These are phyloP conservation scores for Neofusicoccum sp. DNA, from an alignment of 2,329 filamentous ascomycete species.

Conservation along the genomic window DNA sequence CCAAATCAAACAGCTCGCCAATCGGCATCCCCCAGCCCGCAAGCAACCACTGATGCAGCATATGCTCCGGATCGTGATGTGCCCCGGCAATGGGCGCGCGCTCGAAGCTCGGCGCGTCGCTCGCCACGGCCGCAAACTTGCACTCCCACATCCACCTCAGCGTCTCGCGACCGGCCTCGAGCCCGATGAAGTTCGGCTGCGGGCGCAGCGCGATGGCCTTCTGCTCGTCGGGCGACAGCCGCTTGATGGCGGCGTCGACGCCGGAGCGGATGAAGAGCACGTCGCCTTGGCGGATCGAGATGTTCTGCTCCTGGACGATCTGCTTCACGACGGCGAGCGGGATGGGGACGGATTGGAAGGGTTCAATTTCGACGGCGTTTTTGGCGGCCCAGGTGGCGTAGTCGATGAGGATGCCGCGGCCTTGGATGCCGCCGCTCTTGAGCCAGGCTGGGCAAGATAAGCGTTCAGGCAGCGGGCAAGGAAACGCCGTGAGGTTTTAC, in stretches of 20 bases:
- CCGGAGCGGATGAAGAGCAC: conserved; percentile 41
- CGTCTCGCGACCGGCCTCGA: conserved; percentile 37
- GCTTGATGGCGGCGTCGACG: conserved; percentile 33
- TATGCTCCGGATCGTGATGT: conserved; percentile 29
- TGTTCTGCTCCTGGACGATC: conserved; percentile 17
- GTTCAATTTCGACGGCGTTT: conserved; percentile 7
- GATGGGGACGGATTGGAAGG: conserved; percentile 18
- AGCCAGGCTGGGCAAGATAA: conserved; percentile 4
- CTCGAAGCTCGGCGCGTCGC: conserved; percentile 47
- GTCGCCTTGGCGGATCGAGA: conserved; percentile 21
- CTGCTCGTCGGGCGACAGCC: conserved; percentile 23
- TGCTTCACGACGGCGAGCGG: conserved; percentile 21
- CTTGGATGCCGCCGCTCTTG: conserved; percentile 13
- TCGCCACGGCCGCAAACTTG: conserved; percentile 47
- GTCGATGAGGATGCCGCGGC: conserved; percentile 19
- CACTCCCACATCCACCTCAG: conserved; percentile 48
- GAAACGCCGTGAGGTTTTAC: conserved; percentile 1
- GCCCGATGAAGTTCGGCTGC: conserved; percentile 38
- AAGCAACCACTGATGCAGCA: conserved; percentile 44
- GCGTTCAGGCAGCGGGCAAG: neutral
- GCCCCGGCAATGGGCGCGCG: conserved; percentile 38
- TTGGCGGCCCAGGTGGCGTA: neutral
- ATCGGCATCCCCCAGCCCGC: conserved; percentile 52
- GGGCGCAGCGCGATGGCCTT: conserved; percentile 28
- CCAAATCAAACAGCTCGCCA: conserved; percentile 47